These are phyloP conservation scores for Cardamine resedifolia DNA, from an alignment of 345 rosid genomes.

Conservation along the genomic window DNA sequence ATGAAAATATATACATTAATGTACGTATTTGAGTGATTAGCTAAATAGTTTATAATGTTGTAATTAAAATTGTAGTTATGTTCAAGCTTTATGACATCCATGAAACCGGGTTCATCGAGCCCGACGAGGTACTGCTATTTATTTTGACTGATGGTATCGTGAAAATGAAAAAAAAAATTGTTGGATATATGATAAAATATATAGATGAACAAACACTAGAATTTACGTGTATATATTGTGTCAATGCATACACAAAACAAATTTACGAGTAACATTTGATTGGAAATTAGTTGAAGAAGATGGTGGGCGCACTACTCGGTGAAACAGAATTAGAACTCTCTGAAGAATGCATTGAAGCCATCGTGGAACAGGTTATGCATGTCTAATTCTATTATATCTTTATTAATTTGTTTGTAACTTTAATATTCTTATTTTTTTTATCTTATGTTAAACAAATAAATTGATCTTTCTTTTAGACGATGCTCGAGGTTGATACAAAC, in stretches of 20 bases:
- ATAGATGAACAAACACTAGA: background rate
- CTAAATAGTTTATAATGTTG: background rate
- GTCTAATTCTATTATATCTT: background rate
- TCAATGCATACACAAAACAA: conserved; percentile 5
- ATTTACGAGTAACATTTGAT: background rate
- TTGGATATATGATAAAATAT: background rate
- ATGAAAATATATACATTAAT: background rate
- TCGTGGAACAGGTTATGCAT: conserved; percentile 63
- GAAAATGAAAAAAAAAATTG: background rate
- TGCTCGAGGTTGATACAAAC: conserved; percentile 62
- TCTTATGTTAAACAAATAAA: background rate
- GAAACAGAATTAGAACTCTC: conserved; percentile 67
- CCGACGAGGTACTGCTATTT: conserved; percentile 47
- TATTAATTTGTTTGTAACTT: background rate
- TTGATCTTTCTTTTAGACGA: conserved; percentile 41
- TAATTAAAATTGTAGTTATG: conserved; percentile 43
- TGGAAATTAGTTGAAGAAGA: conserved; percentile 58
- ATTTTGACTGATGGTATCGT: background rate
- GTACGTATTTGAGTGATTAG: background rate
- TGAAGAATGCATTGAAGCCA: conserved; percentile 50
- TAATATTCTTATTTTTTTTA: conserved; percentile 8
- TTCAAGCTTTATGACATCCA: conserved; percentile 56
- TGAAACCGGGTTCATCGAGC: conserved; percentile 64
- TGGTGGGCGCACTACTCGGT: conserved; percentile 66
- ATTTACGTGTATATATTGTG: background rate